Base-by-base conservation (phyloP, 805 yeast genomes). In the Priceomyces haplophilus region DNA sequence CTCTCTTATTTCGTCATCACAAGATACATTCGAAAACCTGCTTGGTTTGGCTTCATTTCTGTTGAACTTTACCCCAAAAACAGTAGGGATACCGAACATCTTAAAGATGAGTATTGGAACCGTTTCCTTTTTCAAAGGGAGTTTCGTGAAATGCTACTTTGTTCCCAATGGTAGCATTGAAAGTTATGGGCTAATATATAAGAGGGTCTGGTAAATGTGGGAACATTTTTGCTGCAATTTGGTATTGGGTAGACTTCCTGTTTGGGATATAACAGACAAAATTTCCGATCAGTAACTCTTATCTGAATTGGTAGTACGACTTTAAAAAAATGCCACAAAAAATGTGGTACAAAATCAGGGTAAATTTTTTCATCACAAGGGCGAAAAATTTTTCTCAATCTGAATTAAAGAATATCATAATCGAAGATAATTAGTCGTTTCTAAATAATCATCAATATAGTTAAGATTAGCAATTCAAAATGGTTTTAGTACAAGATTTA, bases 401-500 rank as follows among this genome's bases (percentile, higher is more conserved):
- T 23, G 20, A 33, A 19, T 12, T n/a, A 20, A 25, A 12, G 21
- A 10, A 17, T 12, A 18, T 17, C 11, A 6, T 4, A 15, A 8
- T 4, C n/a, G 5, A 20, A 35, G 15, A 32, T 10, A 7, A 19
- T 18, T 17, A 32, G 15, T 10, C 12, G 12, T 32, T 32, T 34
- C 15, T 20, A 18, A 34, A 16, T 18, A 15, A 18, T 34, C 10
- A 13, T 19, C 13, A 18, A 16, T 18, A 13, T 32, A 32, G 13
- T n/a, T 17, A 40, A 23, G n/a, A 39, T 15, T 23, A 34, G 23
- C 20, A 19, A 12, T 15, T 12, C 24, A 46, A 43, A n/a, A 52
- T 52, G 72, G 72, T 66, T 62, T 66, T 66, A 64, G 71, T 65
- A 58, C 67, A 65, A 56, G 72, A 66, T 62, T 65, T 66, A 56